Evolutionary conservation across 192 early-diverging fungal genomes (phyloP), one percentile per base, ranked within the genome.

Genomic region (Coemansia furcata): DNA sequence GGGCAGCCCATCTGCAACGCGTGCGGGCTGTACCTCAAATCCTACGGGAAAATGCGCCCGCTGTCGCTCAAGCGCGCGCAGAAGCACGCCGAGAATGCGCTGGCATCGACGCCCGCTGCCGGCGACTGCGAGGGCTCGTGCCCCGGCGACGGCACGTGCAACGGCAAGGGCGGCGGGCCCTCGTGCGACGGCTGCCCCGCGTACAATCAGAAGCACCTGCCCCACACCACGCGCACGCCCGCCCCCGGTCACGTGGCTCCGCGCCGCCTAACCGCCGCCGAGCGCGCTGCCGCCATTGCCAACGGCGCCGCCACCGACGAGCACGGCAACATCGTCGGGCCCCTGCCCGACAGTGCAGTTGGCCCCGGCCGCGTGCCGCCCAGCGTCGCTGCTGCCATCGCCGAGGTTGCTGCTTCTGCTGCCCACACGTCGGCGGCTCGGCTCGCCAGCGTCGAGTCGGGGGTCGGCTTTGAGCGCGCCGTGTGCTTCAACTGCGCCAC

Each of bases 1-100:
- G 89, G 89, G 60, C 86, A 90, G 67, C 88, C 91, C 2, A 91
- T 92, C 33, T 94, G 92, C 69, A 94, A 94, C 65, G 92, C 92
- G 5, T 94, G 92, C 66, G 88, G 89, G 3, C 65, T 84, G 65
- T 84, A 84, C 40, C 69, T 78, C 21, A 80, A 80, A 35, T 74
- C 78, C 33, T 81, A 84, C 32, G 83, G 83, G 15, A 73, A 74
- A 23, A 79, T 84, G 75, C 77, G 83, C 10, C 83, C 83, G 26
- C 61, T 68, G 42, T 74, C 77, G 67, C 72, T 84, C n/a, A 80
- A 80, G 50, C 74, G 74, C 42, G 38, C 71, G 42, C 71, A 70
- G 37, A 62, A 60, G 60, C 77, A 67, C 42, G 62, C 52, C 37
- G 64, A 68, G 23, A 17, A 8, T 6, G 35, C 52, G 21, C 19